phyloP scores from a whole-genome alignment of 2,329 filamentous ascomycete species.

The Orbilia javanica region DNA sequence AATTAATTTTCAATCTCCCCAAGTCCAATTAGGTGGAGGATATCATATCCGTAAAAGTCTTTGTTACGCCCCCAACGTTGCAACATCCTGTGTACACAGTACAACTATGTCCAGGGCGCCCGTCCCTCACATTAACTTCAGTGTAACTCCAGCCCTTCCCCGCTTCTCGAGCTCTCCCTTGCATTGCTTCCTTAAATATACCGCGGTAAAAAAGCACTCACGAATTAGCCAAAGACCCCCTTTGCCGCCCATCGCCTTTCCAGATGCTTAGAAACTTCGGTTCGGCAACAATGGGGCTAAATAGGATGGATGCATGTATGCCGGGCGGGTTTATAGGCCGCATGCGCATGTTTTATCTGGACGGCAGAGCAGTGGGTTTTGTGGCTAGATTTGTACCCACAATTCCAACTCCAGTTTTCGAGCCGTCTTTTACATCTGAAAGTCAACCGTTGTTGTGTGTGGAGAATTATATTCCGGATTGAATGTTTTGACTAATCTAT shows the following conservation, averaged over 20 bases:
- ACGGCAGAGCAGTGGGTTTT: constrained; percentile 4
- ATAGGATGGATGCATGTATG: constrained; percentile 48
- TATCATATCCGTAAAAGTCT: constrained; percentile 1
- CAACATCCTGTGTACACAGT: too few species aligned
- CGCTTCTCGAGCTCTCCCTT: constrained; percentile 25
- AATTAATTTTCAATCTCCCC: constrained; percentile 7
- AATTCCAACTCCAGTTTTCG: neutral
- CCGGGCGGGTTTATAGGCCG: constrained; percentile 24
- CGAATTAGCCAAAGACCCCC: constrained; percentile 47
- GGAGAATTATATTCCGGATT: constrained; percentile 51
- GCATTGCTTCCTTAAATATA: constrained; percentile 25
- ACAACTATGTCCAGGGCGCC: constrained; percentile 4
- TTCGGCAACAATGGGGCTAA: constrained; percentile 52
- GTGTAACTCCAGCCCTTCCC: constrained; percentile 27
- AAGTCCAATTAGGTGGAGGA: constrained; percentile 7
- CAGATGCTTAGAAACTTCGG: constrained; percentile 46
- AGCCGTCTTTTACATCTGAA: constrained; percentile 19
- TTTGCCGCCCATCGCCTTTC: constrained; percentile 32
- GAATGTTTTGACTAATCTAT: constrained; percentile 35
- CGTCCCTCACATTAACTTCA: constrained; percentile 17
- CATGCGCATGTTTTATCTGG: constrained; percentile 24
- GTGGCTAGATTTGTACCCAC: constrained; percentile 21
- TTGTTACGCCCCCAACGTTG: constrained; percentile 7
- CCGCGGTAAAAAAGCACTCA: constrained; percentile 29
- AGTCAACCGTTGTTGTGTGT: constrained; percentile 13